Evolutionary conservation across 2,329 filamentous ascomycete species (phyloP).

Genomic region (Didymella exigua): DNA sequence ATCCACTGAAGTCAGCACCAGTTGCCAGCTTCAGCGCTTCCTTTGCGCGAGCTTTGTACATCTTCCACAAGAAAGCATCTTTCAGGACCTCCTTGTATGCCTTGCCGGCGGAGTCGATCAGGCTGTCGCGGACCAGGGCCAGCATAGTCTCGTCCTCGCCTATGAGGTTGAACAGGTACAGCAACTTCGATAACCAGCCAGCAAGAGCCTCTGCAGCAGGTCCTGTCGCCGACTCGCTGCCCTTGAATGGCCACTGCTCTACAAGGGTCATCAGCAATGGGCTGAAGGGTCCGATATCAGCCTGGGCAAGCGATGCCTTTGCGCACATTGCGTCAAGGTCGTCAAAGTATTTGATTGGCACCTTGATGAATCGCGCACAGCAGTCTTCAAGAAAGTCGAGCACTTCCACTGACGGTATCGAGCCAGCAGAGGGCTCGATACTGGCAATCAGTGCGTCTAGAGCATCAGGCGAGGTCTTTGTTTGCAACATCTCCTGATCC

Average conservation of each 20-base stretch:
- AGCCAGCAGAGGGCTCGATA: slow-evolving; percentile 51
- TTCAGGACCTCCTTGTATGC: slow-evolving; percentile 41
- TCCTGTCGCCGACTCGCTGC: slow-evolving; percentile 32
- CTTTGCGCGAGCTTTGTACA: slow-evolving; percentile 46
- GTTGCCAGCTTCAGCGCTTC: slow-evolving; percentile 43
- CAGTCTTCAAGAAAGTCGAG: slow-evolving; percentile 84
- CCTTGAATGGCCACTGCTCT: slow-evolving; percentile 77
- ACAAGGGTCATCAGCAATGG: slow-evolving; percentile 71
- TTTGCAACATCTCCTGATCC: slow-evolving; percentile 70
- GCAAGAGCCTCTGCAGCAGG: slow-evolving; percentile 38
- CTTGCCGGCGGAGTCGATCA: slow-evolving; percentile 35
- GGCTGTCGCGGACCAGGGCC: slow-evolving; percentile 32
- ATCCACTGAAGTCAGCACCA: slow-evolving; percentile 44
- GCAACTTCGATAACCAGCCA: slow-evolving; percentile 44
- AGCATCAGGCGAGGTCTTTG: slow-evolving; percentile 46
- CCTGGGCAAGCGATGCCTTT: slow-evolving; percentile 19
- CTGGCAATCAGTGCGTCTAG: slow-evolving; percentile 56
- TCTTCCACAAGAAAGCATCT: slow-evolving; percentile 46
- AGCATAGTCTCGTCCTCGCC: slow-evolving; percentile 44
- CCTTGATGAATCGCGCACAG: slow-evolving; percentile 72
- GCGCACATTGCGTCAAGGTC: slow-evolving; percentile 61
- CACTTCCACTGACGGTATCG: slow-evolving; percentile 48
- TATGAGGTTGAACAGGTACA: slow-evolving; percentile 44
- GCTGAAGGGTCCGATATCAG: slow-evolving; percentile 55
- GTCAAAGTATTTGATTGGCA: slow-evolving; percentile 84